These are phyloP conservation scores for Letharia lupina DNA, from an alignment of 495 filamentous ascomycete species.

Conservation along the genomic window DNA sequence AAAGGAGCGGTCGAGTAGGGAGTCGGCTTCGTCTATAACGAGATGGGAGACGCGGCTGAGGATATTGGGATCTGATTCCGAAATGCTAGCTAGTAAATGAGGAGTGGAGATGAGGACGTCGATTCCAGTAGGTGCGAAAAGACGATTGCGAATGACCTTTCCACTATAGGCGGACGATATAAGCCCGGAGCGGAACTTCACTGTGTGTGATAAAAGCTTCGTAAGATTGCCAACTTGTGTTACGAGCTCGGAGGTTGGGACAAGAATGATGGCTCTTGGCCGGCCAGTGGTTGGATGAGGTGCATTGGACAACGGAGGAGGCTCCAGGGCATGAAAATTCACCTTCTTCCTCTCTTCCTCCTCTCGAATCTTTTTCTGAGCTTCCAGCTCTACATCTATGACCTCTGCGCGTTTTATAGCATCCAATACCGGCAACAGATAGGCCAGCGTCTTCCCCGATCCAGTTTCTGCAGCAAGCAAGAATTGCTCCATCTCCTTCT, in stretches of 20 bases:
- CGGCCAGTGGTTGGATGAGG: constrained; percentile 64
- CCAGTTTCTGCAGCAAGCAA: constrained; percentile 93
- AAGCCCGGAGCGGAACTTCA: constrained; percentile 71
- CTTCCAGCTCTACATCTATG: constrained; percentile 46
- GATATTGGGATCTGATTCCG: constrained; percentile 76
- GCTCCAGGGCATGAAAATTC: constrained; percentile 42
- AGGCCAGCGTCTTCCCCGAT: constrained; percentile 92
- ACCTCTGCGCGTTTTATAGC: constrained; percentile 72
- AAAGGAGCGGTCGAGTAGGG: constrained; percentile 88
- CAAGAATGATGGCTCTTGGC: constrained; percentile 74
- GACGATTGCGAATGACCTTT: constrained; percentile 72
- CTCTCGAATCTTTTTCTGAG: constrained; percentile 40
- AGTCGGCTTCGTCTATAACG: constrained; percentile 90
- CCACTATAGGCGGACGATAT: constrained; percentile 69
- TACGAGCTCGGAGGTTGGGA: constrained; percentile 95
- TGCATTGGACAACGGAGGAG: constrained; percentile 50
- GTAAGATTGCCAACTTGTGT: constrained; percentile 69
- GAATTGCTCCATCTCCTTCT: constrained; percentile 50
- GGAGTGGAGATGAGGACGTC: constrained; percentile 85
- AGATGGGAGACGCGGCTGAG: constrained; percentile 80
- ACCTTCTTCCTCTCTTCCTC: constrained; percentile 41
- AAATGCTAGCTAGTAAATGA: constrained; percentile 77
- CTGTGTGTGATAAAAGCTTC: constrained; percentile 70
- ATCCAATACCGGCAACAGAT: constrained; percentile 73
- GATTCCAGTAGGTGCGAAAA: constrained; percentile 74